Percentiles rank a stretch among this genome's conserved stretches.
Evolutionary conservation across 2,329 filamentous ascomycete genomes (phyloP).

Genomic region (Thermoascus crustaceus): DNA sequence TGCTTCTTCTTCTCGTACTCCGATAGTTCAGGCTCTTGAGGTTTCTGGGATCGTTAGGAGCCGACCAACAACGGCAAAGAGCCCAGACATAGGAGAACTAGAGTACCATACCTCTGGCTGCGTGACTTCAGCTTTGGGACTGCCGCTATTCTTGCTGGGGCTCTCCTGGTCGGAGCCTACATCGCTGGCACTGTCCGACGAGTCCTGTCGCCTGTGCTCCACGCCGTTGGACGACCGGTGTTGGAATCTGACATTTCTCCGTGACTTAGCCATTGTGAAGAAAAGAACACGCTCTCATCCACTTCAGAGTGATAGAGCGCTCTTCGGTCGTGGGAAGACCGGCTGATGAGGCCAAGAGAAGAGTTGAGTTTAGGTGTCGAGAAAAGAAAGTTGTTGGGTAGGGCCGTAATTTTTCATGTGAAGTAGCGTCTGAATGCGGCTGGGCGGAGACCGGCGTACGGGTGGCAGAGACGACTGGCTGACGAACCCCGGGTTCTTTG

Average conservation of each 20-base stretch:
- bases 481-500: no score
- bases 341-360: neutral
- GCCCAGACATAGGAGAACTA: neutral
- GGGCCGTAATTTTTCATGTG: slow-evolving; percentile 21
- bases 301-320: slow-evolving; percentile 1
- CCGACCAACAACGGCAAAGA: slow-evolving; percentile 2
- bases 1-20: slow-evolving; percentile 99
- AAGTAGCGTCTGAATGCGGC: slow-evolving; percentile 22
- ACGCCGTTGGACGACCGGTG: slow-evolving; percentile 37
- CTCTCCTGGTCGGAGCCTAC: slow-evolving; percentile 43
- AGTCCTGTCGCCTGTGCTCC: slow-evolving; percentile 44
- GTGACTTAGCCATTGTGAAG: slow-evolving; percentile 43
- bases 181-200: slow-evolving; percentile 50
- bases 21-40: slow-evolving; percentile 39
- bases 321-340: neutral
- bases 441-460: slow-evolving; percentile 5
- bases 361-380: slow-evolving; percentile 5
- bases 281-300: neutral
- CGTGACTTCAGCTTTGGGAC: slow-evolving; percentile 25
- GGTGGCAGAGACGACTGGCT: neutral
- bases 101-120: slow-evolving; percentile 25
- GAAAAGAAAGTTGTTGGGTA: slow-evolving; percentile 9
- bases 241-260: slow-evolving; percentile 55
- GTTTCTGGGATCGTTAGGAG: slow-evolving; percentile 19
- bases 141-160: slow-evolving; percentile 39